Percentiles rank a stretch among this genome's conserved stretches.
Evolutionary conservation across 208 protist species (phyloP).

Genomic region (Strigomonas galati): DNA sequence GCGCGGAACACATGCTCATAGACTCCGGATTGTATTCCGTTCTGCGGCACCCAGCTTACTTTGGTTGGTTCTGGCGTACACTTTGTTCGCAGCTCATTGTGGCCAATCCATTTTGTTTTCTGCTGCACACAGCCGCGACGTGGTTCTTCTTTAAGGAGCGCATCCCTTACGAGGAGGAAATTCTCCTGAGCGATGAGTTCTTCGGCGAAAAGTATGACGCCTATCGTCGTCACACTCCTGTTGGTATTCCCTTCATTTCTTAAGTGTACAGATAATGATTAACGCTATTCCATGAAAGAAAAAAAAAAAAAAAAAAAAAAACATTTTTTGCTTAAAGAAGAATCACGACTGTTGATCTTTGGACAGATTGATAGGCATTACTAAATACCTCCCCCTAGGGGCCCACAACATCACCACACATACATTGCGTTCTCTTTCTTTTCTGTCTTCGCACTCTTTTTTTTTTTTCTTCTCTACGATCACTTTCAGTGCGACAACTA

Average conservation of each 20-base stretch:
- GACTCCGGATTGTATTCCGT: slow-evolving; percentile 86
- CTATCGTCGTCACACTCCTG: slow-evolving; percentile 65
- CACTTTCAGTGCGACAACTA: background rate
- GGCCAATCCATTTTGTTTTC: slow-evolving; percentile 86
- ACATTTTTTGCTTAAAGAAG: no score
- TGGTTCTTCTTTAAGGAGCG: slow-evolving; percentile 91
- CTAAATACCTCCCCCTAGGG: no score
- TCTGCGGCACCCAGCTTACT: slow-evolving; percentile 94
- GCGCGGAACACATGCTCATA: slow-evolving; percentile 84
- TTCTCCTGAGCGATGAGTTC: slow-evolving; percentile 63
- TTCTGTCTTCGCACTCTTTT: no score
- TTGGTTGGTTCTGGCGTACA: slow-evolving; percentile 95
- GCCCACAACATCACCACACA: no score
- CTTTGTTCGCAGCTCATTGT: slow-evolving; percentile 90
- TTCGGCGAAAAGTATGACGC: slow-evolving; percentile 88
- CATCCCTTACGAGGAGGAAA: slow-evolving; percentile 89
- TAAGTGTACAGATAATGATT: background rate
- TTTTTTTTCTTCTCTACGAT: slow-evolving; percentile 1
- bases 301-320: no score
- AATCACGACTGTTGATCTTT: no score
- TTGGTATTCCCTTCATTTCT: slow-evolving; percentile 90
- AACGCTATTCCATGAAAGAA: no score
- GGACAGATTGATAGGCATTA: no score
- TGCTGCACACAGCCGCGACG: slow-evolving; percentile 70
- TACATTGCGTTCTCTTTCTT: no score